phyloP scores from a whole-genome alignment of 2,329 filamentous ascomycete species.

The Clarireedia sp. region DNA sequence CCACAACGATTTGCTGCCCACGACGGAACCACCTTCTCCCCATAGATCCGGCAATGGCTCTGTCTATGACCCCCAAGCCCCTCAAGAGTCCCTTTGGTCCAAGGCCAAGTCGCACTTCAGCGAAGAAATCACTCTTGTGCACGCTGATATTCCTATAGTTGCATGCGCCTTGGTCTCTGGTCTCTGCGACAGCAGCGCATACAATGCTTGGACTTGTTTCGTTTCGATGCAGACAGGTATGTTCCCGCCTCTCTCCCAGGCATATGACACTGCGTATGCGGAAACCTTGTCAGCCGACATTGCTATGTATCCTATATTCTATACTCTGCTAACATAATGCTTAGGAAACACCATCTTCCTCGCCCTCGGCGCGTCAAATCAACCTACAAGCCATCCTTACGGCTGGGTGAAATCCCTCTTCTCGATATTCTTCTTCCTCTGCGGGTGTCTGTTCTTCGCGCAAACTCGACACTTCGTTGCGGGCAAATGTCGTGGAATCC shows the following conservation, averaged over 20 bases:
- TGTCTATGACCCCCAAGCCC: conserved; percentile 9
- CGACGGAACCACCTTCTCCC: conserved; percentile 7
- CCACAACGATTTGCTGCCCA: not conserved
- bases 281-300: no score
- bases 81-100: not conserved
- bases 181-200: conserved; percentile 39
- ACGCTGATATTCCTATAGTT: conserved; percentile 32
- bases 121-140: conserved; percentile 25
- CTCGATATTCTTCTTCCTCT: conserved; percentile 46
- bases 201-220: conserved; percentile 42
- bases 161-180: conserved; percentile 39
- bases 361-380: conserved; percentile 47
- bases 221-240: conserved; percentile 45
- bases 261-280: not conserved
- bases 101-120: conserved; percentile 16
- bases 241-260: not conserved
- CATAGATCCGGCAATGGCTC: conserved; percentile 9
- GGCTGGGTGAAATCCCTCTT: conserved; percentile 46
- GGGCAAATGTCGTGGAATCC: conserved; percentile 33
- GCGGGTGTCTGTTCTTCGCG: conserved; percentile 43
- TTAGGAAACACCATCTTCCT: conserved; percentile 56
- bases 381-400: conserved; percentile 41
- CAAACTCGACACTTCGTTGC: conserved; percentile 24
- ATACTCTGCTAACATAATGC: not conserved
- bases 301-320: not conserved